Percentiles rank a stretch among this genome's conserved stretches.
Conservation (phyloP, 2,329 filamentous ascomycete genomes). For the Cytospora chrysosperma region DNA sequence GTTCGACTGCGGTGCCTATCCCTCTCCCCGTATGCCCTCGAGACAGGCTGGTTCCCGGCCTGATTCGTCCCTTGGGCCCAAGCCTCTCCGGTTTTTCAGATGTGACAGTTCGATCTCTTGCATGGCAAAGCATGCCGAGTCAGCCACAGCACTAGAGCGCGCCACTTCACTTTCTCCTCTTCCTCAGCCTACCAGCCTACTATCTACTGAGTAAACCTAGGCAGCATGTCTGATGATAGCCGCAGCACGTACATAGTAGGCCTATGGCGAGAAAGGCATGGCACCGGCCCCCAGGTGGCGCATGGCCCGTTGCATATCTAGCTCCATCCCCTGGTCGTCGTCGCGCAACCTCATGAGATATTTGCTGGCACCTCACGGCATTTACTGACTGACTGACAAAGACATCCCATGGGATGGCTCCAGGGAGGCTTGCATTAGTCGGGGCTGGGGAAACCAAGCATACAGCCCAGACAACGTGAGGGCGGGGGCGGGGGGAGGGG, state of each 20-base stretch:
- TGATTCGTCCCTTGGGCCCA: not conserved
- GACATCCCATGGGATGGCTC: no score
- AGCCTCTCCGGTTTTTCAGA: not conserved
- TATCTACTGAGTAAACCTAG: no score
- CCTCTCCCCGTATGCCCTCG: not conserved
- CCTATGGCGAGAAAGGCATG: not conserved
- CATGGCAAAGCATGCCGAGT: constrained; percentile 9
- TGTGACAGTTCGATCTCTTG: constrained; percentile 11
- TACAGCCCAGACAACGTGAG: constrained; percentile 3
- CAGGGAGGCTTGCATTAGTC: constrained; percentile 17
- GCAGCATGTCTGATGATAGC: not conserved
- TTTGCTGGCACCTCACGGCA: not conserved
- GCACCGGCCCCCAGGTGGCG: constrained; percentile 7
- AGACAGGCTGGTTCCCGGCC: not conserved
- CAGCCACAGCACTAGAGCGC: constrained; percentile 8
- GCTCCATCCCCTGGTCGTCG: constrained; percentile 2
- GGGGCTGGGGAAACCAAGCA: not conserved
- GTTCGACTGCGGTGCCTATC: not conserved
- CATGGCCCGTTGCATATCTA: constrained; percentile 11
- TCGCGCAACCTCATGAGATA: not conserved
- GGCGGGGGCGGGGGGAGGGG: no score
- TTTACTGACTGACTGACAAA: not conserved
- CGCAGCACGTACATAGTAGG: not conserved
- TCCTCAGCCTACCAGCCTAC: not conserved
- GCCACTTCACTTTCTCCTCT: not conserved